phyloP scores from a whole-genome alignment of 129 eudicot genomes.

The Apium graveolens region DNA sequence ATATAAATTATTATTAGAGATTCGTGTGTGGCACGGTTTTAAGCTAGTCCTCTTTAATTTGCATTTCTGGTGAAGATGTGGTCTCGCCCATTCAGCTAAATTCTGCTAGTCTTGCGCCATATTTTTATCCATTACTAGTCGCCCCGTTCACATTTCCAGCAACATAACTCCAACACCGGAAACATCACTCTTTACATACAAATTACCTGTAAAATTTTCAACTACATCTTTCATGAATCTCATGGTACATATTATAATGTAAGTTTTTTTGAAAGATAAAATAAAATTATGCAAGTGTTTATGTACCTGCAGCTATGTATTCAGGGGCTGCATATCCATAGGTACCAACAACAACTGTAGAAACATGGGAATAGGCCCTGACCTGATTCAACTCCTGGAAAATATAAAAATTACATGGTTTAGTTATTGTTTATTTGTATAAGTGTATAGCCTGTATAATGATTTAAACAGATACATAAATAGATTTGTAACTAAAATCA shows the following conservation, averaged over 20 bases:
- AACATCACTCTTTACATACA: slow-evolving; percentile 4
- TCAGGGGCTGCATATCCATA: slow-evolving; percentile 9
- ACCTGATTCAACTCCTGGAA: no score
- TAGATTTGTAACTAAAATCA: no score
- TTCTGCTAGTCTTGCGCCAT: background rate
- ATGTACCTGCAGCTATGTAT: slow-evolving; percentile 5
- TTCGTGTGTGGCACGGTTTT: no score
- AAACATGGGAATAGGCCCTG: background rate
- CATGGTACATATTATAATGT: no score
- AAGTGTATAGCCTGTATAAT: no score
- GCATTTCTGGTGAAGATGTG: background rate
- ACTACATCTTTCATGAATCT: no score
- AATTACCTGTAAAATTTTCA: background rate
- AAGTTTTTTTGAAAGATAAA: no score
- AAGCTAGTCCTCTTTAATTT: background rate
- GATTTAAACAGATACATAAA: no score
- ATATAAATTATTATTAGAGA: no score
- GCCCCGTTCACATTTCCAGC: slow-evolving; percentile 9
- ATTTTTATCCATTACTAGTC: background rate
- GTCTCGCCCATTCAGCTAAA: slow-evolving; percentile 9
- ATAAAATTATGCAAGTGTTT: no score
- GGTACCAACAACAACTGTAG: background rate
- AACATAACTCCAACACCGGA: slow-evolving; percentile 8
- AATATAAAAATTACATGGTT: no score
- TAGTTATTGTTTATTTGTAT: no score